Conservation (phyloP, 2,329 filamentous ascomycete genomes). For the Penicillium sp. region DNA sequence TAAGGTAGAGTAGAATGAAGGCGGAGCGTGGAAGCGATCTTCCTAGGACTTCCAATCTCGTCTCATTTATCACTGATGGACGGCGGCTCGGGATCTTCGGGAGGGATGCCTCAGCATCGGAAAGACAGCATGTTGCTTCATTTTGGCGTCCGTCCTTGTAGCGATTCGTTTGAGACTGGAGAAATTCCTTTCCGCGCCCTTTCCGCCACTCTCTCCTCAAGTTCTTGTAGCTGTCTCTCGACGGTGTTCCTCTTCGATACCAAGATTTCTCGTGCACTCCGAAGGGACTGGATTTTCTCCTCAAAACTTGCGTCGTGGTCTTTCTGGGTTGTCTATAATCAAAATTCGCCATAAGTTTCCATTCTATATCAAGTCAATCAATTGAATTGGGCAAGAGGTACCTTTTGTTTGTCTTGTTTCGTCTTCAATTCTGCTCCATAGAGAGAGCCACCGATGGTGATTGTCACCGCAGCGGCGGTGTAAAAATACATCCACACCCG, state of each 20-base stretch:
- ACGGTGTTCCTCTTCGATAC: conserved; percentile 50
- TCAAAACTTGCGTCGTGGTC: conserved; percentile 49
- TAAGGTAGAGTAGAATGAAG: neutral
- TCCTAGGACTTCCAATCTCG: neutral
- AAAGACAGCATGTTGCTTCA: neutral
- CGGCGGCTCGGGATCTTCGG: neutral
- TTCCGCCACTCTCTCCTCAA: conserved; percentile 41
- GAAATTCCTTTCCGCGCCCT: conserved; percentile 25
- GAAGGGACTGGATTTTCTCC: conserved; percentile 54
- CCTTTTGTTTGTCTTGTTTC: conserved; percentile 49
- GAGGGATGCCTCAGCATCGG: neutral
- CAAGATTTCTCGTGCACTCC: conserved; percentile 48
- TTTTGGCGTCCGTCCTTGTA: conserved; percentile 1
- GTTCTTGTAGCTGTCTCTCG: conserved; percentile 54
- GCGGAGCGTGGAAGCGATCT: neutral
- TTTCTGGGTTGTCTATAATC: conserved; percentile 41
- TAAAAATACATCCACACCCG: conserved; percentile 50
- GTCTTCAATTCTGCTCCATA: conserved; percentile 60
- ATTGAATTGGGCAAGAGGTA: conserved; percentile 23
- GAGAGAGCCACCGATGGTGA: conserved; percentile 55
- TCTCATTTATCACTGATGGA: neutral
- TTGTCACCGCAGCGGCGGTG: conserved; percentile 52
- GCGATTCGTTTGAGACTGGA: neutral
- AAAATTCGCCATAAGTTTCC: neutral
- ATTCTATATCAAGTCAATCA: neutral